phyloP scores from a whole-genome alignment of 495 filamentous ascomycete species.

The Bryoglossum gracile region DNA sequence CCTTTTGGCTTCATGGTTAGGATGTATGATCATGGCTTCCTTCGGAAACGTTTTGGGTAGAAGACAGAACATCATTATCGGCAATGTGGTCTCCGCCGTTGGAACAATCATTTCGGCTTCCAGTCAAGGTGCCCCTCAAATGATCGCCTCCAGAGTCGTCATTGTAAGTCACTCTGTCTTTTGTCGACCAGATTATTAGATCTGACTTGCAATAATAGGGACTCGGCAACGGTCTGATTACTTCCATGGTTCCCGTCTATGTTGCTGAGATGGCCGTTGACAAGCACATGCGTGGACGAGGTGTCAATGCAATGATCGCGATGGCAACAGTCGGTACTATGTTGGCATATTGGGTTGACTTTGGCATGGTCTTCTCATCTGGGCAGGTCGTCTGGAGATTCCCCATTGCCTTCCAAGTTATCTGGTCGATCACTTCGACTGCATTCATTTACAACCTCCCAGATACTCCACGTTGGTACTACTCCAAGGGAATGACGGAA shows the following conservation, averaged over 20 bases:
- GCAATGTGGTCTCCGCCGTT: conserved; percentile 60
- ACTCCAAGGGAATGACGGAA: conserved; percentile 54
- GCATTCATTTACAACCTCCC: conserved; percentile 57
- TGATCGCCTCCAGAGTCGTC: conserved; percentile 63
- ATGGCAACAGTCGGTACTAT: conserved; percentile 66
- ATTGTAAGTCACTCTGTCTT: too few relatives aligned
- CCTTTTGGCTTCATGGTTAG: too few relatives aligned
- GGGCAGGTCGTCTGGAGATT: conserved; percentile 71
- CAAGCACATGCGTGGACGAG: conserved; percentile 63
- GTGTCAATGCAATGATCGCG: conserved; percentile 73
- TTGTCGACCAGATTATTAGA: too few relatives aligned
- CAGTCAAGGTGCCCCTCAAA: conserved; percentile 44
- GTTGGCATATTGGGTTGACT: conserved; percentile 76
- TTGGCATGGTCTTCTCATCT: conserved; percentile 44
- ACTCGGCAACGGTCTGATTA: conserved; percentile 68
- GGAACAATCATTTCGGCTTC: conserved; percentile 57
- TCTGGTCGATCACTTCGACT: conserved; percentile 58
- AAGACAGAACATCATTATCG: conserved; percentile 43
- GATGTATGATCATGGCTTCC: conserved; percentile 59
- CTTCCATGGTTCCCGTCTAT: conserved; percentile 65
- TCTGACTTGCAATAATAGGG: too few relatives aligned
- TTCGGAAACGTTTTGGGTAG: conserved; percentile 62
- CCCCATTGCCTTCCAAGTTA: conserved; percentile 73
- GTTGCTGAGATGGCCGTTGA: conserved; percentile 50
- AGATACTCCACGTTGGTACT: conserved; percentile 67